Conservation (phyloP, 202 grass and related monocot species). For the Panicum virgatum region DNA sequence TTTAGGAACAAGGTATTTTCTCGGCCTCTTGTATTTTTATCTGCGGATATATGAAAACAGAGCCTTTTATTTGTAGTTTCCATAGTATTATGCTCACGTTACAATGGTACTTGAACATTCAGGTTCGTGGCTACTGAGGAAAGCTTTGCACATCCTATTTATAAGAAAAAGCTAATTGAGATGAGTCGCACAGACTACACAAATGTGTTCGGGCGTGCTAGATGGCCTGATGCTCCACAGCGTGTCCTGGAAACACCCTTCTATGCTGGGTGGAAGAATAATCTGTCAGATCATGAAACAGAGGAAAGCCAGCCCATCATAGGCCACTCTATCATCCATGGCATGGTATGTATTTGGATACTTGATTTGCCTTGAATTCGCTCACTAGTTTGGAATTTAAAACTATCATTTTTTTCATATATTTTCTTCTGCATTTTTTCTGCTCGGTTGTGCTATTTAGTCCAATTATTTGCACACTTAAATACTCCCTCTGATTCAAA, state of each 20-base stretch:
- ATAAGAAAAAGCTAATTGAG: conserved; percentile 78
- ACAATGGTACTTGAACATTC: conserved; percentile 20
- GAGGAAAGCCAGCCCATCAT: conserved; percentile 79
- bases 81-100: conserved; percentile 8
- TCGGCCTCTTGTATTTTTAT: neutral
- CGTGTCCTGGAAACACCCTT: conserved; percentile 81
- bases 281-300: conserved; percentile 75
- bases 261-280: conserved; percentile 57
- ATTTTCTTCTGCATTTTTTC: neutral
- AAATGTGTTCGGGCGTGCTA: conserved; percentile 72
- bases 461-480: neutral
- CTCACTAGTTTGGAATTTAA: neutral
- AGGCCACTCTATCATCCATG: conserved; percentile 77
- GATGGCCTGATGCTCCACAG: conserved; percentile 87
- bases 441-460: neutral
- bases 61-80: neutral
- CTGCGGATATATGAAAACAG: neutral
- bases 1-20: conserved; percentile 80
- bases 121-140: conserved; percentile 76
- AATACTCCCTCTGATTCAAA: neutral
- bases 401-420: conserved; percentile 14
- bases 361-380: conserved; percentile 18
- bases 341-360: conserved; percentile 56
- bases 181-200: conserved; percentile 68
- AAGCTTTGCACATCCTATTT: conserved; percentile 82